Percentiles rank a stretch among this genome's conserved stretches.
These are phyloP conservation scores for Apophysomyces sp. DNA, from an alignment of 371 early-diverging fungal species.

Conservation along the genomic window DNA sequence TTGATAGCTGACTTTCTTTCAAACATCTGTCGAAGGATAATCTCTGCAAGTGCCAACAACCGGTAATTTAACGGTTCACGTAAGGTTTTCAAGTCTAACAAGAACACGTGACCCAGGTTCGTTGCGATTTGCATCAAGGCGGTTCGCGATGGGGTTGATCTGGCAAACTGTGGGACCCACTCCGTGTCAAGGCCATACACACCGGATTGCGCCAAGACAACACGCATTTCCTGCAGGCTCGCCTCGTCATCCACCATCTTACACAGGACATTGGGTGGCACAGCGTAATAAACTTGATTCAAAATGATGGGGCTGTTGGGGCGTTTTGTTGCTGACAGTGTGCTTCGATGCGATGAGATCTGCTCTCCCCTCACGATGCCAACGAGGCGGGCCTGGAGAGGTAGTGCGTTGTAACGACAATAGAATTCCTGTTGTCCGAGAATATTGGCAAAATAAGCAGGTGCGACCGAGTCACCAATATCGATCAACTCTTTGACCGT, in stretches of 20 bases:
- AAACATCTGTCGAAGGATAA: constrained; percentile 27
- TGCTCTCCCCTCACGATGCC: constrained; percentile 41
- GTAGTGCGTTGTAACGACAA: constrained; percentile 26
- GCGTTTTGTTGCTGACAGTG: constrained; percentile 13
- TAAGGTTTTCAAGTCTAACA: constrained; percentile 37
- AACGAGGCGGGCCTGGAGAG: constrained; percentile 23
- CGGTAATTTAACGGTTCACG: constrained; percentile 18
- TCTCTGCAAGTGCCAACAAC: constrained; percentile 19
- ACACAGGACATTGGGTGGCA: constrained; percentile 23
- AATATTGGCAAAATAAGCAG: constrained; percentile 35
- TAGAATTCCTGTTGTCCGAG: constrained; percentile 37
- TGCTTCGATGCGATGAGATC: constrained; percentile 23
- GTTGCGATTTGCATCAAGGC: constrained; percentile 48
- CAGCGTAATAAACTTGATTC: constrained; percentile 10
- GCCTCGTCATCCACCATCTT: constrained; percentile 32
- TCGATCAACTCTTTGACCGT: constrained; percentile 49
- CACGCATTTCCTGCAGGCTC: constrained; percentile 23
- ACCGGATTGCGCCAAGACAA: constrained; percentile 11
- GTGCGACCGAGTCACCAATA: constrained; percentile 34
- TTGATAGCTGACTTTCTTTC: constrained; percentile 25
- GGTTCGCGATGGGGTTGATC: constrained; percentile 15
- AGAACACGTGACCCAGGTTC: constrained; percentile 30
- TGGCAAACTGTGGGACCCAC: constrained; percentile 48
- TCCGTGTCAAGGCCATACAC: constrained; percentile 46
- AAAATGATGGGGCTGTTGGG: not conserved